Base-by-base conservation (phyloP, 495 filamentous ascomycete species). In the Clavariopsis aquatica region DNA sequence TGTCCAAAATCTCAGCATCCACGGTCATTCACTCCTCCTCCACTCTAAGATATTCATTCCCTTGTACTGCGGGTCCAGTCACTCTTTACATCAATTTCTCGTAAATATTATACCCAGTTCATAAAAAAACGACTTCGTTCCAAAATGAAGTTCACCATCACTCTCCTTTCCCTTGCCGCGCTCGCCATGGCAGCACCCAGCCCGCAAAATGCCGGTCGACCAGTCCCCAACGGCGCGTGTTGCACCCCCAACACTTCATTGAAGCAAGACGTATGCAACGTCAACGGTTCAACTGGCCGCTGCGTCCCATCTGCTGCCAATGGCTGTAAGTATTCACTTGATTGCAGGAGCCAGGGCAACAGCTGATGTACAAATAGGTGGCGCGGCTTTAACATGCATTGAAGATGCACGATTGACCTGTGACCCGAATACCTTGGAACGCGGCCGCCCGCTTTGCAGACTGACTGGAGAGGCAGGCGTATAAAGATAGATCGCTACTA, bases 241-340 rank as follows among this genome's bases (percentile, higher is more conserved):
- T 64, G 60, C 27, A 45, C 36, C 1, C 13, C 60, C 22, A 57
- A 55, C 41, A 64, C 60, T 6, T 26, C 3, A 1, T 23, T 57
- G 52, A 64, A 64, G 43, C 60, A 64, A 36, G 60, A 64, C 20
- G 60, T 64, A 20, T 64, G 60, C 41, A 64, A 57, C 24, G 60
- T 64, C 3, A 64, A 64, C 22, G 60, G 60, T 2, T 29, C 15
- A 26, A 57, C 36, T 20, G 60, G 60, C 19, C 34, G 60, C 13
- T 64, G 60, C 19, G 60, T 64, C 57, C 60, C 60, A 1, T 49
- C 52, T 13, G 60, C 23, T 19, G 51, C 28, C 8, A 57, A 56
- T 28, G 24, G 41, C 17, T 64, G 60, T 64, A 64, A 53, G 59
- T 22, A 1, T 12, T 17, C 41, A 4, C 13, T n/a, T n/a, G n/a